A percentile compares a stretch with the other conserved stretches of the same genome.
Evolutionary conservation across 176 grass and related monocot genomes (phyloP).

Genomic region (Aegilops sharonensis): DNA sequence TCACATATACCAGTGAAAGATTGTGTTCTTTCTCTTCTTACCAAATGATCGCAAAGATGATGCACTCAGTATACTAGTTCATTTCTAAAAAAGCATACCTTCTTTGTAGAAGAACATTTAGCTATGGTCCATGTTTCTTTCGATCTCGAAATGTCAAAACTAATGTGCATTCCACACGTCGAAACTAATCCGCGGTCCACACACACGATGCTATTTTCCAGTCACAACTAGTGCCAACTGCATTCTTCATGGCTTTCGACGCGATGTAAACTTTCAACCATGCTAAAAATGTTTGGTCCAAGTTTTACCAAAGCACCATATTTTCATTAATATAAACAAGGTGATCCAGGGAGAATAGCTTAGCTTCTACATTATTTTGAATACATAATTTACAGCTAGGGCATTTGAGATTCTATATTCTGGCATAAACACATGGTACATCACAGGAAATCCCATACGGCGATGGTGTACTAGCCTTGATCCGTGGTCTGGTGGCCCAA

Average conservation of each 20-base stretch:
- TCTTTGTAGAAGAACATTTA: background rate
- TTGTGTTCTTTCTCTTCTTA: too few relatives aligned
- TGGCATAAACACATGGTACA: too few relatives aligned
- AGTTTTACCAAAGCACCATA: too few relatives aligned
- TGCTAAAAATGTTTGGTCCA: too few relatives aligned
- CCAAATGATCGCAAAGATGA: background rate
- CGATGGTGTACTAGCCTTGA: too few relatives aligned
- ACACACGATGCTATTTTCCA: too few relatives aligned
- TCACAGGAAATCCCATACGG: too few relatives aligned
- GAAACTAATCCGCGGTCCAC: too few relatives aligned
- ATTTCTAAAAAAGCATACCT: background rate
- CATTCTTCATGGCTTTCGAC: background rate
- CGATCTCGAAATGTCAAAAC: background rate
- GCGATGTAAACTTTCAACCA: background rate
- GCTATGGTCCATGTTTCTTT: background rate
- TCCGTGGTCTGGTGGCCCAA: too few relatives aligned
- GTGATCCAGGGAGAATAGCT: background rate
- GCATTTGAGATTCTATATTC: too few relatives aligned
- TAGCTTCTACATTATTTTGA: constrained; percentile 16
- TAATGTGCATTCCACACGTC: background rate
- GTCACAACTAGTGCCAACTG: too few relatives aligned
- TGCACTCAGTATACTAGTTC: background rate
- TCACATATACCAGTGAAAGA: background rate
- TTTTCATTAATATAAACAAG: background rate
- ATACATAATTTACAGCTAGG: constrained; percentile 36